phyloP scores from a whole-genome alignment of 495 filamentous ascomycete species.

The Podospora conica region DNA sequence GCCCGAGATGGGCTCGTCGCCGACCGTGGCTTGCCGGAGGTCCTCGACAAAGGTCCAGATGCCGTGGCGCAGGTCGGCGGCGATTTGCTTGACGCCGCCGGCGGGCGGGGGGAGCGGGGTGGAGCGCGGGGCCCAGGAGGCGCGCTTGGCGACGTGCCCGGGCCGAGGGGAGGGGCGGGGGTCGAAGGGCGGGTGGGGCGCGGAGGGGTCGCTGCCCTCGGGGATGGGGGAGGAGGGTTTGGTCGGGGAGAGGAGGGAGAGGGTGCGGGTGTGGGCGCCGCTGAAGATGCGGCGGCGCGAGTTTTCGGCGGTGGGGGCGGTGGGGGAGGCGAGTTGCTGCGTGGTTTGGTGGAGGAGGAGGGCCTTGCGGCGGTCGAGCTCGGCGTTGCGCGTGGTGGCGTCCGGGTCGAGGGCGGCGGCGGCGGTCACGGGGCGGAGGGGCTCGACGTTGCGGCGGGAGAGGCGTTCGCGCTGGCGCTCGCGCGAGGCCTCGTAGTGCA shows the following conservation, averaged over 20 bases:
- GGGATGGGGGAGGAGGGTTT: slow-evolving; percentile 17
- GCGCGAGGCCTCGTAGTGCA: slow-evolving; percentile 67
- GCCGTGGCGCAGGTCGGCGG: slow-evolving; percentile 80
- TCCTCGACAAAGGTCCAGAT: slow-evolving; percentile 98
- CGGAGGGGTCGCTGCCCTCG: slow-evolving; percentile 15
- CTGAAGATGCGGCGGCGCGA: slow-evolving; percentile 44
- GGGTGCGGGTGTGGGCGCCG: slow-evolving; percentile 61
- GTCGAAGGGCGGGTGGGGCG: too few relatives aligned
- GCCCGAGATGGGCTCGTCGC: slow-evolving; percentile 75
- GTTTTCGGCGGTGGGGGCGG: slow-evolving; percentile 30
- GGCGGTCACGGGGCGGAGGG: slow-evolving; percentile 37
- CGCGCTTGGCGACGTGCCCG: slow-evolving; percentile 34
- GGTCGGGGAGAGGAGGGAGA: slow-evolving; percentile 77
- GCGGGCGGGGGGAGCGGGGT: slow-evolving; percentile 20
- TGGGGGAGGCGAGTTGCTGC: slow-evolving; percentile 26
- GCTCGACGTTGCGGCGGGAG: slow-evolving; percentile 45
- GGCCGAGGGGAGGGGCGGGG: too few relatives aligned
- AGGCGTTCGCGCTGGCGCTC: slow-evolving; percentile 56
- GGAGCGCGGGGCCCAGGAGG: slow-evolving; percentile 43
- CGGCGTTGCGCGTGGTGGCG: slow-evolving; percentile 35
- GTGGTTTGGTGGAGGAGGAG: slow-evolving; percentile 50
- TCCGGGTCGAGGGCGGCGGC: slow-evolving; percentile 25
- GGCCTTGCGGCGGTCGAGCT: slow-evolving; percentile 57
- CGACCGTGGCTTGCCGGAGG: slow-evolving; percentile 87
- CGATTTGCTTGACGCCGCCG: slow-evolving; percentile 66